These are phyloP conservation scores for Dissophora globulifera DNA, from an alignment of 192 early-diverging fungal species.

Conservation along the genomic window DNA sequence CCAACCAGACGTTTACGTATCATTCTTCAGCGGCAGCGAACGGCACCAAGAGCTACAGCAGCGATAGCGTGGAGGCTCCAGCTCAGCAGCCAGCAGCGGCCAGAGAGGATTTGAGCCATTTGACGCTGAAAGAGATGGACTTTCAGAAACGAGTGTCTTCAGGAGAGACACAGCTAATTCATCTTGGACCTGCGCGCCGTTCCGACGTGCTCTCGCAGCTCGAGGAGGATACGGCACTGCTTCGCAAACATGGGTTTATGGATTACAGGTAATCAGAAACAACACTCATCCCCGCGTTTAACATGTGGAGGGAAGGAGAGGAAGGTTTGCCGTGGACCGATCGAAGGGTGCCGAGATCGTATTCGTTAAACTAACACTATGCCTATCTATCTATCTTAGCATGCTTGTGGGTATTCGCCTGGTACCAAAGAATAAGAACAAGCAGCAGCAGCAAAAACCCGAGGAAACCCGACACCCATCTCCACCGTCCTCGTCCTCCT, in stretches of 20 bases:
- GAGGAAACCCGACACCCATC: background rate
- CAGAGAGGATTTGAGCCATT: conserved; percentile 18
- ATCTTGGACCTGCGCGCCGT: conserved; percentile 15
- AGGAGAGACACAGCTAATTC: conserved; percentile 38
- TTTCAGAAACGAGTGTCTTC: conserved; percentile 37
- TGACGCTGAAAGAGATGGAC: conserved; percentile 49
- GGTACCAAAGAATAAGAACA: conserved; percentile 35
- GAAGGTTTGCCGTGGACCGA: too few relatives aligned
- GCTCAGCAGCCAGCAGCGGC: background rate
- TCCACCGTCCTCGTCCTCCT: background rate
- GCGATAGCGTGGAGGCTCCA: too few relatives aligned
- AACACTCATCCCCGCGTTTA: background rate
- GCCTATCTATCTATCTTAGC: conserved; percentile 2
- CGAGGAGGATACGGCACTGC: conserved; percentile 38
- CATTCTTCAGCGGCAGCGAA: too few relatives aligned
- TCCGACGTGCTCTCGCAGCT: conserved; percentile 29
- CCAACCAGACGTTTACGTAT: too few relatives aligned
- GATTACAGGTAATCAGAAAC: conserved; percentile 34
- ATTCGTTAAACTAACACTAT: background rate
- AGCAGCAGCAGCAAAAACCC: background rate
- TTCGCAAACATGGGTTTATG: conserved; percentile 48
- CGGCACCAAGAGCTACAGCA: too few relatives aligned
- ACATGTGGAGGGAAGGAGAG: too few relatives aligned
- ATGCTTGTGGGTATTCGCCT: conserved; percentile 43
- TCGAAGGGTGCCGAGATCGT: too few relatives aligned